Evolutionary conservation across 2,329 filamentous ascomycete species (phyloP), one percentile per base, ranked within the genome.

Genomic region (Neophaeococcomyces aloes): DNA sequence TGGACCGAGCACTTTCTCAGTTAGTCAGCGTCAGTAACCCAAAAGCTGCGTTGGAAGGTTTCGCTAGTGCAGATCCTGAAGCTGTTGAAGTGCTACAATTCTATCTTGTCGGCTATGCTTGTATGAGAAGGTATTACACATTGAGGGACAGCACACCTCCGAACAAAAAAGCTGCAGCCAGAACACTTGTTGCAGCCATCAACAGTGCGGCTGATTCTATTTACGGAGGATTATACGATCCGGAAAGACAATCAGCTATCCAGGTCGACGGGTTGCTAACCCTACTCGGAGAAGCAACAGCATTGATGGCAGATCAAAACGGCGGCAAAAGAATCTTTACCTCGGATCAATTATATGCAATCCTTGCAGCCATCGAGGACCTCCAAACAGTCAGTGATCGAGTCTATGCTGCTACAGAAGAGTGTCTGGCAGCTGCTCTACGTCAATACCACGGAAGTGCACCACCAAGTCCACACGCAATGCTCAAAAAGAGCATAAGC

Each of bases 51-150:
- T 70, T 96, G 2, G 77, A 81, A 44, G 70, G 76, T 23, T 78
- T 89, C 42, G 83, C 85, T 4, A 73, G 75, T 19, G 74, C 81
- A 42, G 89, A 95, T 55, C 67, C 83, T 25, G 82, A 88, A 58
- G 88, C 86, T 6, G 89, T 88, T 7, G 75, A 84, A 53, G 75
- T 94, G 8, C 71, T 96, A 2, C 85, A 88, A 36, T 83, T 82
- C 48, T 82, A 88, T 65, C 78, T 95, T 7, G 91, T 85, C 59
- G 89, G 89, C 17, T 96, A 96, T 57, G 89, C 88, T 17, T 94
- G 87, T 0, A 70, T 96, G 15, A 83, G 89, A 29, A 82, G 81
- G 53, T 95, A 89, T 67, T 96, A 94, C 62, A 82, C 88, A 49
- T 74, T 88, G n/a, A 78, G 89, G 38, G 89, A 96, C 57, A 45